phyloP scores from a whole-genome alignment of 2,329 filamentous ascomycete species.

The Sporothrix globosa region DNA sequence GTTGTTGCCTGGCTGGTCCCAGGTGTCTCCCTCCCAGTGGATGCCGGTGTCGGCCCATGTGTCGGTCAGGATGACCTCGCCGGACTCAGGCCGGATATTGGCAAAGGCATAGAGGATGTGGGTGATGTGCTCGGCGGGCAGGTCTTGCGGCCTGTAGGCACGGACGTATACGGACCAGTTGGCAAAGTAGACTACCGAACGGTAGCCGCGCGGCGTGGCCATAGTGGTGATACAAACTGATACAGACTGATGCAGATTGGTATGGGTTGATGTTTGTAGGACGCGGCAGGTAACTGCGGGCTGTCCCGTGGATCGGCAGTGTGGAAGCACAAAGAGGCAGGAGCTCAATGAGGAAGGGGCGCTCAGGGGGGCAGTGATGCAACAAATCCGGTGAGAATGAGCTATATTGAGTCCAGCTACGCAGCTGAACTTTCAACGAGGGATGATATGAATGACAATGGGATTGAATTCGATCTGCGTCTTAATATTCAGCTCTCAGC shows the following conservation, averaged over 20 bases:
- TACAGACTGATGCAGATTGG: background rate
- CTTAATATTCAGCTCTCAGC: background rate
- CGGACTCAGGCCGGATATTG: slow-evolving; percentile 76
- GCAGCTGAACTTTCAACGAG: background rate
- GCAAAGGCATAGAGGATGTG: slow-evolving; percentile 92
- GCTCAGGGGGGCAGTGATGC: background rate
- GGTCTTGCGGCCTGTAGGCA: slow-evolving; percentile 81
- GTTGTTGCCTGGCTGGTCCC: slow-evolving; percentile 75
- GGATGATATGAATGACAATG: background rate
- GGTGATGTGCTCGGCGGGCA: slow-evolving; percentile 79
- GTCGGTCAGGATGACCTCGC: slow-evolving; percentile 72
- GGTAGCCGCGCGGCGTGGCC: slow-evolving; percentile 52
- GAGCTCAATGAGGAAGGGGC: background rate
- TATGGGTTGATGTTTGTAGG: background rate
- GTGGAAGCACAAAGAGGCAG: background rate
- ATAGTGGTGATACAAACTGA: slow-evolving; percentile 2
- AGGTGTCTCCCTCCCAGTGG: slow-evolving; percentile 68
- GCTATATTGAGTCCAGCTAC: background rate
- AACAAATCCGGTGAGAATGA: background rate
- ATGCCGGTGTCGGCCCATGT: slow-evolving; percentile 73
- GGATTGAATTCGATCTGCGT: background rate
- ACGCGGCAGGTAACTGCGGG: background rate
- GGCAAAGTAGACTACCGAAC: slow-evolving; percentile 72
- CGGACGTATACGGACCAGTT: slow-evolving; percentile 88
- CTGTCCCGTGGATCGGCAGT: background rate